phyloP scores from a whole-genome alignment of 78 protist genomes.

The Carpediemonas membranifera region DNA sequence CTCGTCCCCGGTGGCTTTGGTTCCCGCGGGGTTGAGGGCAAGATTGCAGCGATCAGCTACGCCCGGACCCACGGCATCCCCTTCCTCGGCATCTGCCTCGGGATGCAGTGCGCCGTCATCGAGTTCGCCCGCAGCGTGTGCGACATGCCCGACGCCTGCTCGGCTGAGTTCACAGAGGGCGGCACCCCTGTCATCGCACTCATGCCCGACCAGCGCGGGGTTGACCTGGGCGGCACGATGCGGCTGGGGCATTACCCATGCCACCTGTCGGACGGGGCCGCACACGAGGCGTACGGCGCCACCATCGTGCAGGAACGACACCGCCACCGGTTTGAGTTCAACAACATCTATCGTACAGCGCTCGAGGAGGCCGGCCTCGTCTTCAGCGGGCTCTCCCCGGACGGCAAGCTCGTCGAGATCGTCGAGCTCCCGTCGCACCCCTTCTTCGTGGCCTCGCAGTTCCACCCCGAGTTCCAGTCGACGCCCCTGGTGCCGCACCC shows the following conservation, averaged over 20 bases:
- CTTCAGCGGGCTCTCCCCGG: conserved; percentile 58
- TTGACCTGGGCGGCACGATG: conserved; percentile 92
- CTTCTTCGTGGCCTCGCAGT: conserved; percentile 75
- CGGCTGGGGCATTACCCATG: conserved; percentile 56
- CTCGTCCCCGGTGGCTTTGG: conserved; percentile 95
- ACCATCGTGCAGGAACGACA: conserved; percentile 77
- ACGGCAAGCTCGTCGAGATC: conserved; percentile 50
- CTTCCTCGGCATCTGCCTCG: conserved; percentile 83
- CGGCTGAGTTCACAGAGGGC: conserved; percentile 16
- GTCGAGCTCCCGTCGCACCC: conserved; percentile 58
- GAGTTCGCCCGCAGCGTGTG: conserved; percentile 53
- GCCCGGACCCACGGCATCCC: conserved; percentile 75
- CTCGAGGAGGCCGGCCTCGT: conserved; percentile 53
- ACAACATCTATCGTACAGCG: conserved; percentile 2
- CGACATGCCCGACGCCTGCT: conserved; percentile 53
- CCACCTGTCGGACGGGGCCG: neutral
- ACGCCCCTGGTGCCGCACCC: conserved; percentile 79
- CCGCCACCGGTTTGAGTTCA: conserved; percentile 76
- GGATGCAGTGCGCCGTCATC: conserved; percentile 86
- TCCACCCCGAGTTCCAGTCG: conserved; percentile 87
- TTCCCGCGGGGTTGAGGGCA: conserved; percentile 82
- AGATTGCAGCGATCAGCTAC: conserved; percentile 61
- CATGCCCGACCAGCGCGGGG: conserved; percentile 81
- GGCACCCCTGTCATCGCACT: conserved; percentile 46
- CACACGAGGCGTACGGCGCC: conserved; percentile 49